Evolutionary conservation across 176 grass and related monocot genomes (phyloP).

Genomic region (Oropetium thomaeum): DNA sequence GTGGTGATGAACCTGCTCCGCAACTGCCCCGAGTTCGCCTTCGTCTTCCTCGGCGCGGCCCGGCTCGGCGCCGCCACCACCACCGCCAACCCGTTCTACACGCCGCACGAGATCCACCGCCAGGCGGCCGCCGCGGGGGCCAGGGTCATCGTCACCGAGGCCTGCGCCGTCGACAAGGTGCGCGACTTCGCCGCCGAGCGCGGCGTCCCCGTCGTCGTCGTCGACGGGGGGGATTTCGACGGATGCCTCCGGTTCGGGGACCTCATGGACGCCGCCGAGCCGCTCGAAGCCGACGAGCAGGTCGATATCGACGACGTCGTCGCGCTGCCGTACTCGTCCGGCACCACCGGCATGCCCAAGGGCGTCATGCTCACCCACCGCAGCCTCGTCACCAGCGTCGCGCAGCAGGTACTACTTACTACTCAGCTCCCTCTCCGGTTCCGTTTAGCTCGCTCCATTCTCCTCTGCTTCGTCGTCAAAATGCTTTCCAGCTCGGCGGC

Average conservation of each 20-base stretch:
- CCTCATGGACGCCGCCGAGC: conserved; percentile 39
- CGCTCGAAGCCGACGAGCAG: conserved; percentile 34
- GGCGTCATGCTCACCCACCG: conserved; percentile 97
- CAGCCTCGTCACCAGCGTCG: conserved; percentile 89
- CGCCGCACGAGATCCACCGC: conserved; percentile 76
- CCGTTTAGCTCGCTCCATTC: too few species aligned
- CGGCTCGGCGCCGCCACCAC: conserved; percentile 62
- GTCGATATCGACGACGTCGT: conserved; percentile 72
- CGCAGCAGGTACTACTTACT: too few species aligned
- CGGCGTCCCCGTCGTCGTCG: conserved; percentile 42
- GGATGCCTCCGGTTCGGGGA: conserved; percentile 45
- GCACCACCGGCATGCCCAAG: conserved; percentile 82
- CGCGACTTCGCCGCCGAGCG: conserved; percentile 50
- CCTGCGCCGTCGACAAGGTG: conserved; percentile 69
- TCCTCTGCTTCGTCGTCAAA: neutral
- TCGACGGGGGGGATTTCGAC: conserved; percentile 35
- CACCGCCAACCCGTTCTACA: conserved; percentile 89
- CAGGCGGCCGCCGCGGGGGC: conserved; percentile 52
- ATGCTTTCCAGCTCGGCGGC: neutral
- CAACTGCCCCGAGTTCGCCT: conserved; percentile 82
- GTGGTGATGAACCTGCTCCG: conserved; percentile 77
- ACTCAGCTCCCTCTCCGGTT: conserved; percentile 16
- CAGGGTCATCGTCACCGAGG: conserved; percentile 69
- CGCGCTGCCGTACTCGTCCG: conserved; percentile 78
- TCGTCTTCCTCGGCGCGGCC: conserved; percentile 76